phyloP scores from a whole-genome alignment of 78 protist species.

The Protostelium mycophagum region DNA sequence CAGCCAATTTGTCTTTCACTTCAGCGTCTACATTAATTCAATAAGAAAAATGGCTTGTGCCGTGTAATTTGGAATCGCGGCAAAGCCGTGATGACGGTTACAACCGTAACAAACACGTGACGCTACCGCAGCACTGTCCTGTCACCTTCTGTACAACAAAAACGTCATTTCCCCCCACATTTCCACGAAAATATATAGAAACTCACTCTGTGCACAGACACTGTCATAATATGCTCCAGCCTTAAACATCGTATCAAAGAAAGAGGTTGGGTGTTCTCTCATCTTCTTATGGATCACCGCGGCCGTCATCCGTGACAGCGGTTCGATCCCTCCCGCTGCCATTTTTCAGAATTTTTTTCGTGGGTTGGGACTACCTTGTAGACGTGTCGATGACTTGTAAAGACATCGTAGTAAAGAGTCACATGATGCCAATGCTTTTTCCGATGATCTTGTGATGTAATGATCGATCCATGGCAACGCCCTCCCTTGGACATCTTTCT shows the following conservation, averaged over 20 bases:
- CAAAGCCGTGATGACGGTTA: background rate
- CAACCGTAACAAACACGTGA: background rate
- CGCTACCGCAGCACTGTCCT: too few relatives aligned
- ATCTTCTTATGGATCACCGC: background rate
- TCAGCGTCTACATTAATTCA: background rate
- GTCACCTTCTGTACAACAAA: too few relatives aligned
- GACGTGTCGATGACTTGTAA: too few relatives aligned
- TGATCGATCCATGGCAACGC: background rate
- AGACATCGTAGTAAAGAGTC: background rate
- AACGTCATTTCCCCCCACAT: too few relatives aligned
- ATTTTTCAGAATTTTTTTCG: background rate
- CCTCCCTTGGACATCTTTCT: background rate
- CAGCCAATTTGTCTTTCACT: background rate
- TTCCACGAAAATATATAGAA: too few relatives aligned
- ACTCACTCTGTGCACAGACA: background rate
- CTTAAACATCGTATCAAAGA: background rate
- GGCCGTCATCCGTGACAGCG: background rate
- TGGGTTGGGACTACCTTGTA: background rate
- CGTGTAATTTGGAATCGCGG: background rate
- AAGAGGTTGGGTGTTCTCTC: background rate
- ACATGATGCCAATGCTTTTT: background rate
- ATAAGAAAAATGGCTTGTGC: too few relatives aligned
- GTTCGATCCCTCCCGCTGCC: background rate
- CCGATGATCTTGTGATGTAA: background rate
- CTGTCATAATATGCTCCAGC: background rate